A percentile compares a stretch with the other conserved stretches of the same genome.
These are phyloP conservation scores for Azolla pinnata DNA, from an alignment of 75 land plant genomes.

Conservation along the genomic window DNA sequence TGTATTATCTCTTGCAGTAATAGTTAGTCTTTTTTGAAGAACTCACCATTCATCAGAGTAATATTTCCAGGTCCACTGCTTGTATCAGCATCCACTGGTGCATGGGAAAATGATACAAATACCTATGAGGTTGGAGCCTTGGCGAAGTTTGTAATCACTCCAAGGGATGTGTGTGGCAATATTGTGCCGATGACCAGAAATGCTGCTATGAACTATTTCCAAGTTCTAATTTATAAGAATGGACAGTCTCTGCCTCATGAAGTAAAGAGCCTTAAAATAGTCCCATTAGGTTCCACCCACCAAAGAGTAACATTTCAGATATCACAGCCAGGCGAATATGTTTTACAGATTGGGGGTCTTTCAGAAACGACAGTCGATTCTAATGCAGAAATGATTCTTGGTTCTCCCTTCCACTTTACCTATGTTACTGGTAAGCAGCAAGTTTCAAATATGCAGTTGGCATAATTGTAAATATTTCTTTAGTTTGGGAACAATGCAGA, in stretches of 20 bases:
- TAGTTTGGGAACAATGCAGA: no score
- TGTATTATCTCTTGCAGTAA: no score
- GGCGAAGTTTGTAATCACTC: background rate
- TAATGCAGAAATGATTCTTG: background rate
- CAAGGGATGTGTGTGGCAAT: background rate
- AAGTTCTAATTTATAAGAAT: background rate
- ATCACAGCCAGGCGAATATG: background rate
- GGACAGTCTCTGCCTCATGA: background rate
- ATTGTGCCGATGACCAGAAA: background rate
- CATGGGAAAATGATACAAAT: background rate
- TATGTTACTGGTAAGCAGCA: background rate
- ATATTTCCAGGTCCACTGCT: background rate
- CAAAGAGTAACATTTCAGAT: background rate
- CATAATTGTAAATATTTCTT: no score
- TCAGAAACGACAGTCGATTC: background rate
- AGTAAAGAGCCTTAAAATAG: background rate
- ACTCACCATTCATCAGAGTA: no score
- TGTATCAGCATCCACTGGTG: background rate
- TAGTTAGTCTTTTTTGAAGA: no score
- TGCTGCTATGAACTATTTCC: background rate
- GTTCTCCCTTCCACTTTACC: background rate
- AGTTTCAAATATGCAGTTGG: no score
- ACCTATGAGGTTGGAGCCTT: background rate
- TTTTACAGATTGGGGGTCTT: background rate
- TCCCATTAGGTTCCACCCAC: background rate